phyloP scores from a whole-genome alignment of 2,329 filamentous ascomycete species.

The Venturia oleaginea region DNA sequence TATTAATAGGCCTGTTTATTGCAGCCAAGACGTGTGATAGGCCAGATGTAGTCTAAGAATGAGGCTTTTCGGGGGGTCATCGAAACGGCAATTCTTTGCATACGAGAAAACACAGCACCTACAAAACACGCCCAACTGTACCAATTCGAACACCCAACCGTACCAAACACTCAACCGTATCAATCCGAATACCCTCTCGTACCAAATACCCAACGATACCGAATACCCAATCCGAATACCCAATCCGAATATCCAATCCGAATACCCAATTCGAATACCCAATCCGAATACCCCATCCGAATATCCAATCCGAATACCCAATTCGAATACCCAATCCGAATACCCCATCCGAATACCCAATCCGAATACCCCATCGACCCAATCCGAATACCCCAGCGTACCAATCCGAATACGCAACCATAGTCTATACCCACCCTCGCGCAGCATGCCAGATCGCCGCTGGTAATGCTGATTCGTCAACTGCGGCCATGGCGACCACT shows the following conservation, averaged over 20 bases:
- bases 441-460: not conserved
- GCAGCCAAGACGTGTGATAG: not conserved
- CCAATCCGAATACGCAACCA: not conserved
- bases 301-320: not conserved
- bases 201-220: not conserved
- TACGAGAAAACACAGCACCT: not conserved
- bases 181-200: not conserved
- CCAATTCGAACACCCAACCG: not conserved
- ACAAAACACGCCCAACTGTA: not conserved
- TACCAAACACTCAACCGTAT: not conserved
- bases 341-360: not conserved
- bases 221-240: not conserved
- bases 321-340: not conserved
- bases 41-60: not conserved
- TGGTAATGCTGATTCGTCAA: slow-evolving; percentile 11
- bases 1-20: not conserved
- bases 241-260: not conserved
- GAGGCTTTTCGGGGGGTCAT: not conserved
- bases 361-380: not conserved
- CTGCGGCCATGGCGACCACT: slow-evolving; percentile 12
- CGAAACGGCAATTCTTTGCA: not conserved
- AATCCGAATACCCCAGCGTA: not conserved
- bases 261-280: too few relatives aligned
- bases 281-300: not conserved
- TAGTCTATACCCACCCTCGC: not conserved